A percentile compares a stretch with the other conserved stretches of the same genome.
phyloP scores from a whole-genome alignment of 345 rosid species.

The Salix caprea region DNA sequence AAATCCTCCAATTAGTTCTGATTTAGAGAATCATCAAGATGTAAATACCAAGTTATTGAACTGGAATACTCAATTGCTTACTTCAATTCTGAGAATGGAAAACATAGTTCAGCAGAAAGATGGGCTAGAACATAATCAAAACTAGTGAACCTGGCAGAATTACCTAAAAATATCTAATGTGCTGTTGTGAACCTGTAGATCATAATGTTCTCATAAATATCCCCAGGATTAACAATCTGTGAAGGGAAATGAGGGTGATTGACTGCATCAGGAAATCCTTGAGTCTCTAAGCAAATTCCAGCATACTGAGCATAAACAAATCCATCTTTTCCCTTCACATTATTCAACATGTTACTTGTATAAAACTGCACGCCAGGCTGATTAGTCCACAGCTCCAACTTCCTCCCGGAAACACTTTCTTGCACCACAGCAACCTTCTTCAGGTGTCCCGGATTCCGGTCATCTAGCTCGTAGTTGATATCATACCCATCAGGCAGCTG shows the following conservation, averaged over 20 bases:
- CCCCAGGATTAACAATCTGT: constrained; percentile 57
- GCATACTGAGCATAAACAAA: constrained; percentile 45
- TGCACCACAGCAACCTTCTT: constrained; percentile 50
- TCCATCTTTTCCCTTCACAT: constrained; percentile 51
- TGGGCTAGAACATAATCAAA: too few relatives aligned
- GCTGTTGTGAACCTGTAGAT: constrained; percentile 66
- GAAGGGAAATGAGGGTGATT: constrained; percentile 74
- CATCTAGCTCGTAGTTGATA: constrained; percentile 63
- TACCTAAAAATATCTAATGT: background rate
- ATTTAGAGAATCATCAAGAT: background rate
- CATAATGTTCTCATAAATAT: constrained; percentile 58
- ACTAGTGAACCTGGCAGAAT: background rate
- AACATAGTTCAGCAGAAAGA: background rate
- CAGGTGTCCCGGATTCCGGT: constrained; percentile 23
- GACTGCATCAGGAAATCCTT: constrained; percentile 79
- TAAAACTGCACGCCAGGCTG: constrained; percentile 73
- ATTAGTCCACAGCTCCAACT: constrained; percentile 68
- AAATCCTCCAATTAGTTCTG: background rate
- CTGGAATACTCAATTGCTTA: too few relatives aligned
- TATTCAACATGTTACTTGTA: constrained; percentile 45
- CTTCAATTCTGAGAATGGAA: too few relatives aligned
- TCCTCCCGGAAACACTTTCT: constrained; percentile 58
- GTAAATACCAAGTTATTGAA: background rate
- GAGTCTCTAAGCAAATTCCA: constrained; percentile 70
- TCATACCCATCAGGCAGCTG: constrained; percentile 63